phyloP scores from a whole-genome alignment of 2,329 filamentous ascomycete species.

The Aspergillus phoenicis region DNA sequence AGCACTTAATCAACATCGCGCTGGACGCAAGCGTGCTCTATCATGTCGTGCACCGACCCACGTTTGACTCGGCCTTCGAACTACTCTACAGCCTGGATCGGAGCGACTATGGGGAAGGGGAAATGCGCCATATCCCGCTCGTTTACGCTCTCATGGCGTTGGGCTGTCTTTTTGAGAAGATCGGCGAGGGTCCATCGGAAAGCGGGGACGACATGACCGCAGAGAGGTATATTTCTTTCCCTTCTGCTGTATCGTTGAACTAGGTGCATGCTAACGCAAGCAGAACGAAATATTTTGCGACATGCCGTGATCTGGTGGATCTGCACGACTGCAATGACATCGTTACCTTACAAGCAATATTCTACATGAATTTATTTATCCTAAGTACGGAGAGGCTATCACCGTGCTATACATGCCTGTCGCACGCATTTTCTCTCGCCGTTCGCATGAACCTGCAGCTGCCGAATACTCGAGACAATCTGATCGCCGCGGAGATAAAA shows the following conservation, averaged over 20 bases:
- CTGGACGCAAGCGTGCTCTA: constrained; percentile 15
- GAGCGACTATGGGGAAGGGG: constrained; percentile 9
- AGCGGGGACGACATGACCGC: background rate
- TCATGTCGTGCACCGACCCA: constrained; percentile 13
- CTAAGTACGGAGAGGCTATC: constrained; percentile 8
- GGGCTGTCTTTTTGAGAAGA: constrained; percentile 8
- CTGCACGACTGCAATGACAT: constrained; percentile 13
- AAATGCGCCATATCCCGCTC: constrained; percentile 10
- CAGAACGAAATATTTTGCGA: constrained; percentile 13
- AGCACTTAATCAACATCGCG: constrained; percentile 9
- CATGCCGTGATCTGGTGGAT: constrained; percentile 8
- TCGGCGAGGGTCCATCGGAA: background rate
- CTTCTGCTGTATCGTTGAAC: too few relatives aligned
- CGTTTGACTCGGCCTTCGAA: constrained; percentile 10
- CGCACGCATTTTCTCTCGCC: constrained; percentile 12
- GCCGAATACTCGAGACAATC: background rate
- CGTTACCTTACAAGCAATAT: constrained; percentile 15
- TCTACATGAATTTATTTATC: constrained; percentile 18
- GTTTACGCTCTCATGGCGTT: constrained; percentile 15
- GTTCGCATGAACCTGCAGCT: constrained; percentile 18
- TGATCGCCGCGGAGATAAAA: background rate
- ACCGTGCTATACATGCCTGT: constrained; percentile 14
- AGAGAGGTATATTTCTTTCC: background rate
- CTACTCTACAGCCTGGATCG: constrained; percentile 14
- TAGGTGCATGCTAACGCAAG: background rate